Evolutionary conservation across 148 eudicot species (phyloP), one percentile per base, ranked within the genome.

Genomic region (Camellia japonica): DNA sequence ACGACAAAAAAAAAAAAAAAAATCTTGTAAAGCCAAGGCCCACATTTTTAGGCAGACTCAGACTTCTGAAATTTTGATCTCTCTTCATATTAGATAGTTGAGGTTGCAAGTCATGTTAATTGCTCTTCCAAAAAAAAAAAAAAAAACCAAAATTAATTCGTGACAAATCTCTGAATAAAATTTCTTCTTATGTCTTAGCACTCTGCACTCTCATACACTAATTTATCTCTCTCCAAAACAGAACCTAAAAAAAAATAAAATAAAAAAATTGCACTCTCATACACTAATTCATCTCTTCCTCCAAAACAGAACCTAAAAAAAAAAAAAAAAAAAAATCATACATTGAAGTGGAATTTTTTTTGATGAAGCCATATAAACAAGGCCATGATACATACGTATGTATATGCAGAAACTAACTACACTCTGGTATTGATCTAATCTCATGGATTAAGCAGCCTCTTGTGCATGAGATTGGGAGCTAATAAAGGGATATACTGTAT

Each of bases 401-500:
- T 51, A 52, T 52, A 52, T 13, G 23, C 62, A 77, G 19, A 23
- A 47, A 51, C 18, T 7, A 54, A 66, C 30, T 30, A 52, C 19
- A 38, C n/a, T 52, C 18, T 56, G 23, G 23, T 60, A 19, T 66
- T 67, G 44, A 30, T 67, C 10, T 65, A 30, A 51, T 51, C 47
- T 78, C 68, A 74, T 49, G 68, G 38, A 30, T 30, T 30, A 83
- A 59, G 46, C 77, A 13, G 58, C 61, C 74, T 9, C 51, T 68
- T 79, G 85, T 79, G 75, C 58, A 23, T 67, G 81, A 74, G 78
- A 44, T 44, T 74, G 79, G 55, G 74, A 20, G 1, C 72, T 62
- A 42, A 82, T 73, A 70, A 80, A 82, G 15, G 89, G 83, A 77
- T 13, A n/a, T 58, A 74, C 61, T 19, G 49, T 74, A 73, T 84